These are phyloP conservation scores for Melampsora americana DNA, from an alignment of 1,284 basidiomycete species.

Conservation along the genomic window DNA sequence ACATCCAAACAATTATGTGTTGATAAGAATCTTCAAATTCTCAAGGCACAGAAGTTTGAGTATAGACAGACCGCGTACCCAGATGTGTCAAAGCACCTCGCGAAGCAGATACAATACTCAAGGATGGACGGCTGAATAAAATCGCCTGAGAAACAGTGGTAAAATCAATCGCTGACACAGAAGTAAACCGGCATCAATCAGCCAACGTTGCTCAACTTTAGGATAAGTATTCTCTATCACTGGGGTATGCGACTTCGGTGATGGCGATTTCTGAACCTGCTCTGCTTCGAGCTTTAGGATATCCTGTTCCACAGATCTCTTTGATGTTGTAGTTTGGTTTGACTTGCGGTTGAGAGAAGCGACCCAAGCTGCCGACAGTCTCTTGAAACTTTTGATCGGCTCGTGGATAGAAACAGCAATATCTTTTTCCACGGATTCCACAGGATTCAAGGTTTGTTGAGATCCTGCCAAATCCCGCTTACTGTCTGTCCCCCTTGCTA, in stretches of 20 bases:
- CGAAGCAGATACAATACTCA: not conserved
- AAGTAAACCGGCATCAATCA: not conserved
- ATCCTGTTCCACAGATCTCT: not conserved
- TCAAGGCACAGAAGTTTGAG: no score
- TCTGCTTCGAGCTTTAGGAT: not conserved
- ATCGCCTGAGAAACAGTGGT: not conserved
- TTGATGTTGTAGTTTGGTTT: not conserved
- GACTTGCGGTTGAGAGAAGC: not conserved
- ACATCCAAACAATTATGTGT: not conserved
- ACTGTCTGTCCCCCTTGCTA: not conserved
- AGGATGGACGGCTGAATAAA: not conserved
- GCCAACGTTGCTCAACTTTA: not conserved
- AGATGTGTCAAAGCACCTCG: not conserved
- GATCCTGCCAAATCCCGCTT: no score
- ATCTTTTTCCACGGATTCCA: no score
- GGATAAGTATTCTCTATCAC: slow-evolving; percentile 1
- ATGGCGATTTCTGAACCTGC: not conserved
- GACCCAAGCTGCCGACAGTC: not conserved
- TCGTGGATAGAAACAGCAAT: no score
- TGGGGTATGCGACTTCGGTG: not conserved
- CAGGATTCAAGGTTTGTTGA: no score
- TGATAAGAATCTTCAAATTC: no score
- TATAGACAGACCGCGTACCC: not conserved
- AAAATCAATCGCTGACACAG: not conserved
- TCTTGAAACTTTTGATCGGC: no score